These are phyloP conservation scores for Rhynchospora pubera DNA, from an alignment of 176 grass and related monocot genomes.

Conservation along the genomic window DNA sequence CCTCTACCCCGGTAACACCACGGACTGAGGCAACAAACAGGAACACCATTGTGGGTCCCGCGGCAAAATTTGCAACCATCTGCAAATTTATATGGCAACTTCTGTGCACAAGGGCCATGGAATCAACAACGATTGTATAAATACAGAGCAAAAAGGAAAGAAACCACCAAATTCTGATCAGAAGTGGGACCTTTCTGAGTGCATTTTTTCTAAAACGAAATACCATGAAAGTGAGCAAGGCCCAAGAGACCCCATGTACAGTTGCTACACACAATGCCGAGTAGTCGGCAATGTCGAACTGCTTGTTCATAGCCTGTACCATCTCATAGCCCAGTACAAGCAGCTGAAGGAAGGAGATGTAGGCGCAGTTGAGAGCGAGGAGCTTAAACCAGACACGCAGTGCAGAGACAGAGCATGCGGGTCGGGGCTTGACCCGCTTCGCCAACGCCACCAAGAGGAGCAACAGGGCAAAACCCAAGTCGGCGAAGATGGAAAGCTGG, in stretches of 20 bases:
- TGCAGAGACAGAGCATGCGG: not conserved
- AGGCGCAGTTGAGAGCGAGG: conserved; percentile 49
- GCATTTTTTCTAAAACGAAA: conserved; percentile 35
- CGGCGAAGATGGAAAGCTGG: conserved; percentile 4
- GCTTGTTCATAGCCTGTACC: not conserved
- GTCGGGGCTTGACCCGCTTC: conserved; percentile 6
- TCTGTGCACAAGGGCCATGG: conserved; percentile 24
- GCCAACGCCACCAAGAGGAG: conserved; percentile 1
- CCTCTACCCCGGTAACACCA: conserved; percentile 62
- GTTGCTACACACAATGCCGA: conserved; percentile 35
- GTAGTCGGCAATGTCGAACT: not conserved
- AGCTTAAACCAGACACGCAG: conserved; percentile 11
- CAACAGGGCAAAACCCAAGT: conserved; percentile 11
- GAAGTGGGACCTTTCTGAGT: conserved; percentile 48
- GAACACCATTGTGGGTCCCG: conserved; percentile 54
- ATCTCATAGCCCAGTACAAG: conserved; percentile 56
- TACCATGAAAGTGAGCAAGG: conserved; percentile 36
- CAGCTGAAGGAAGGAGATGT: conserved; percentile 43
- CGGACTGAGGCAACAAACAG: conserved; percentile 56
- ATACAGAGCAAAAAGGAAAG: conserved; percentile 62
- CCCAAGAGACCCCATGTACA: conserved; percentile 64
- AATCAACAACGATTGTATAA: conserved; percentile 43
- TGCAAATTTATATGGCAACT: conserved; percentile 31
- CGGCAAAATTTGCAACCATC: conserved; percentile 55
- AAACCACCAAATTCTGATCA: conserved; percentile 79